Evolutionary conservation across 1,139 yeast genomes (phyloP).

Genomic region (Blastobotrys malaysiensis): DNA sequence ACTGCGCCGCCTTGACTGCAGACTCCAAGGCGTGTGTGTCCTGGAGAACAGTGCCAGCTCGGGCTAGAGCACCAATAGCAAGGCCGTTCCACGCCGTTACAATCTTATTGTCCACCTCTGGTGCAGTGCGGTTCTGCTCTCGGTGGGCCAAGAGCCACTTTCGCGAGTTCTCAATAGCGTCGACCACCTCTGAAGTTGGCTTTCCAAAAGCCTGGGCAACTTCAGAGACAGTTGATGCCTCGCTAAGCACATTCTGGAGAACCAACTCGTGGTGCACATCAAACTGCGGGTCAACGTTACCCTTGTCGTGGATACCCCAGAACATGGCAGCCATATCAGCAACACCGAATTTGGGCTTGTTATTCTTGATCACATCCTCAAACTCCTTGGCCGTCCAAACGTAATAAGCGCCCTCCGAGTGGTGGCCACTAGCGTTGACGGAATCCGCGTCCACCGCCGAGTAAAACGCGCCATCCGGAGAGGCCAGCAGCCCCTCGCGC

Average conservation of each 20-base stretch:
- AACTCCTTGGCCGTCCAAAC: constrained; percentile 36
- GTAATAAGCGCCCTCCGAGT: constrained; percentile 35
- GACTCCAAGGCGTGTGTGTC: constrained; percentile 23
- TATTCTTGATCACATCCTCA: constrained; percentile 25
- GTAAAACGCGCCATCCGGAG: constrained; percentile 28
- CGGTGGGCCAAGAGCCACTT: constrained; percentile 27
- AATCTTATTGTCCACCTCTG: constrained; percentile 32
- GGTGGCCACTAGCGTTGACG: constrained; percentile 21
- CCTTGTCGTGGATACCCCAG: constrained; percentile 35
- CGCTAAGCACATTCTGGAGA: constrained; percentile 31
- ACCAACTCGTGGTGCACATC: constrained; percentile 32
- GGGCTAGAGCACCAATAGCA: constrained; percentile 34
- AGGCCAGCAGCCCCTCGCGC: constrained; percentile 23
- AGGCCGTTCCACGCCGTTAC: constrained; percentile 36
- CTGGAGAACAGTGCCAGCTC: constrained; percentile 25
- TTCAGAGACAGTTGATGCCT: constrained; percentile 21
- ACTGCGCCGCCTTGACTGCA: constrained; percentile 29
- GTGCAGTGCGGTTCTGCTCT: constrained; percentile 25
- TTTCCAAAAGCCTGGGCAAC: constrained; percentile 34
- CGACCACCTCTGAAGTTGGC: constrained; percentile 19
- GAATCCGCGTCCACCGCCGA: constrained; percentile 37
- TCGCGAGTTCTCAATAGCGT: constrained; percentile 23
- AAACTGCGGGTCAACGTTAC: constrained; percentile 34
- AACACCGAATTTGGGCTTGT: constrained; percentile 13
- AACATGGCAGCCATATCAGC: constrained; percentile 35